Percentiles rank a stretch among this genome's conserved stretches.
phyloP scores from a whole-genome alignment of 768 basidiomycete genomes.

The Psilocybe sp. region DNA sequence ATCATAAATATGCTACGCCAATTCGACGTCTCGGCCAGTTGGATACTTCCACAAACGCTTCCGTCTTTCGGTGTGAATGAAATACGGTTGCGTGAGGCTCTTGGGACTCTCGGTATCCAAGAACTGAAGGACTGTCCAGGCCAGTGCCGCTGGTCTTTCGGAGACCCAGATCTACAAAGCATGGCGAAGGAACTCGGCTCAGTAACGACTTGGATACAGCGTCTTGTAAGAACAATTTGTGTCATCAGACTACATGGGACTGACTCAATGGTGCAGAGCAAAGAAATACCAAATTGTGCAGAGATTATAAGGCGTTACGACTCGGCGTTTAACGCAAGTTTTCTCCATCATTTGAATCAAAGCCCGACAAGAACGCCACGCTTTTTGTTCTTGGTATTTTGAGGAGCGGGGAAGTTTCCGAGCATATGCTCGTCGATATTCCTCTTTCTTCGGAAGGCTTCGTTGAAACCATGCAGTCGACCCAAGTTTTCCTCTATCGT shows the following conservation, averaged over 20 bases:
- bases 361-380: neutral
- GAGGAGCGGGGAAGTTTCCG: neutral
- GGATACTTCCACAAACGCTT: neutral
- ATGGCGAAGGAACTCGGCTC: neutral
- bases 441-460: neutral
- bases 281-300: neutral
- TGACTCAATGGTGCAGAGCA: neutral
- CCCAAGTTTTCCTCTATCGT: neutral
- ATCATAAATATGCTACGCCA: neutral
- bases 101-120: neutral
- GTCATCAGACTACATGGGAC: neutral
- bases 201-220: neutral
- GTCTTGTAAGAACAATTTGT: neutral
- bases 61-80: neutral
- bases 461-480: neutral
- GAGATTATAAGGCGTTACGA: neutral
- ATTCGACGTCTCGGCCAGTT: neutral
- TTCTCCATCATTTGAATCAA: neutral
- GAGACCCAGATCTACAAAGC: neutral
- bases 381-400: neutral
- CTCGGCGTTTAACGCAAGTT: neutral
- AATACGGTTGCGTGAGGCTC: neutral
- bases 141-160: neutral
- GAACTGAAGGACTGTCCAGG: neutral
- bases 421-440: neutral